Evolutionary conservation across 208 protist genomes (phyloP).

Genomic region (Blechomonas ayalai): DNA sequence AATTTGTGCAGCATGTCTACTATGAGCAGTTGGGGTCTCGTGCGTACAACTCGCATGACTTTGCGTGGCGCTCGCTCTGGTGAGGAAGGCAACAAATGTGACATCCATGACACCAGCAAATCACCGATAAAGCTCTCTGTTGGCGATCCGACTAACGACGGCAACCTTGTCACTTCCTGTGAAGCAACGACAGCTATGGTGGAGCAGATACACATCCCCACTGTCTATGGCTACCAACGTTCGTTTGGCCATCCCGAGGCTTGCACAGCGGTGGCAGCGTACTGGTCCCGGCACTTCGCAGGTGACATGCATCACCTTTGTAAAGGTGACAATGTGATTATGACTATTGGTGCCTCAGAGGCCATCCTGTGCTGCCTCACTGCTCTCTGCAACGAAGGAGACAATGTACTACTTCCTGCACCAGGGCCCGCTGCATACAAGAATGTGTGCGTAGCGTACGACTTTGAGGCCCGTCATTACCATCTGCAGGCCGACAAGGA

Average conservation of each 20-base stretch:
- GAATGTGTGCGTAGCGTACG: conserved; percentile 72
- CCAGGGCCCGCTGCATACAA: conserved; percentile 94
- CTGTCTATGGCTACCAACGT: conserved; percentile 75
- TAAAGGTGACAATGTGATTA: conserved; percentile 59
- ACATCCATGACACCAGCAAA: conserved; percentile 36
- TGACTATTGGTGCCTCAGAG: conserved; percentile 82
- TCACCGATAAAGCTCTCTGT: conserved; percentile 46
- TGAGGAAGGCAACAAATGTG: no score
- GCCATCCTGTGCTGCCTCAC: conserved; percentile 83
- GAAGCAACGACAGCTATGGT: conserved; percentile 40
- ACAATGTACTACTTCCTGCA: conserved; percentile 89
- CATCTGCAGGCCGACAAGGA: conserved; percentile 61
- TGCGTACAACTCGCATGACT: no score
- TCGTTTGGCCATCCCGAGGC: conserved; percentile 41
- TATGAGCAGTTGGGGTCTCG: no score
- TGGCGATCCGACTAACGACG: conserved; percentile 63
- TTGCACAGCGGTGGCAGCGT: conserved; percentile 45
- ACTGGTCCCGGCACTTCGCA: conserved; percentile 31
- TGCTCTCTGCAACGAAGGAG: conserved; percentile 65
- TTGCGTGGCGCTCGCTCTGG: no score
- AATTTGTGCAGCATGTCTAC: no score
- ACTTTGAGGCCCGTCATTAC: conserved; percentile 79
- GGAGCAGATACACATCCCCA: conserved; percentile 30
- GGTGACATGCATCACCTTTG: conserved; percentile 42
- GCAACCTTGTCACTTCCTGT: conserved; percentile 49